Base-by-base conservation (phyloP, 768 basidiomycete genomes). In the Trametes meyenii region DNA sequence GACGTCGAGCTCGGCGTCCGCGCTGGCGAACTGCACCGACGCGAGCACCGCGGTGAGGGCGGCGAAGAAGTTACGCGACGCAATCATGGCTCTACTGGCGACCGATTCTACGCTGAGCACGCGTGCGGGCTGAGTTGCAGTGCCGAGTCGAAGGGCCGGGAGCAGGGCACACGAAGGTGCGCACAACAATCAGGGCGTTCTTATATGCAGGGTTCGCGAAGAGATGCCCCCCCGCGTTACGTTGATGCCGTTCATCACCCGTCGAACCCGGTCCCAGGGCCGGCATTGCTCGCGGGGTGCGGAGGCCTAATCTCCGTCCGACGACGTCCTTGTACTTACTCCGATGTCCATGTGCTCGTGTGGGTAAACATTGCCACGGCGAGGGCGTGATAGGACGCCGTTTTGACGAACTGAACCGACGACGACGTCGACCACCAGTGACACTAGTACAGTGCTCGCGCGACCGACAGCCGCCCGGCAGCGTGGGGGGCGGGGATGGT, bases 51-150 rank as follows among this genome's bases (percentile, higher is more conserved):
- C 29, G 5, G 49, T 51, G 48, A 64, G 53, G 21, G 49, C 50
- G 8, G 49, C 21, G 36, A 64, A 24, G 62, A 64, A 56, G 24
- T 33, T 44, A 36, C 42, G 42, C n/a, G 57, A 51, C 40, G 58
- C 56, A 29, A 60, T 26, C 62, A 64, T 64, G n/a, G 29, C 29
- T 33, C 8, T 33, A 8, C 29, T 33, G 29, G 29, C 8, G 29
- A 8, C 29, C 29, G 29, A 8, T 33, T 33, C 29, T 8, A 8
- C 8, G 29, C 29, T 14, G 19, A 29, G 35, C n/a, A 14, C 45
- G 14, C 35, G 29, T n/a, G 40, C 40, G 43, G 45, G 50, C 58
- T 45, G 49, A 11, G 57, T 14, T n/a, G 40, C 49, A 50, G 44
- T 36, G 26, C 26, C 48, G 48, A 21, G n/a, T n/a, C n/a, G n/a